Evolutionary conservation across 1,139 yeast genomes (phyloP), one percentile per base, ranked within the genome.

Genomic region (Yueomyces sp.): DNA sequence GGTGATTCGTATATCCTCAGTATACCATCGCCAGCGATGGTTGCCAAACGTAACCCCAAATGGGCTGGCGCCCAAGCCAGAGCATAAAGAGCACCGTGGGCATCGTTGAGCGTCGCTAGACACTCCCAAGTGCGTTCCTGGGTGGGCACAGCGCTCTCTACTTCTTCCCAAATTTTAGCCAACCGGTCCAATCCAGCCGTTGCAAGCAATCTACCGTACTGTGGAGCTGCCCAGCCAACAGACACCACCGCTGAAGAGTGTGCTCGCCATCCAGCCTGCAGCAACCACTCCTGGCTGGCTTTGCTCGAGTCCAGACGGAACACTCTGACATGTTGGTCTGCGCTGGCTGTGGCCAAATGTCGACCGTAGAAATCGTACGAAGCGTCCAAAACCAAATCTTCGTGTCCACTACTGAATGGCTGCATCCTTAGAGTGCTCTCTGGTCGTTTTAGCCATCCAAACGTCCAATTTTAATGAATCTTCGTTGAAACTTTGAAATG

Each of bases 201-300:
- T 0, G 96, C 95, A 31, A 91, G 64, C 4, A 91, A 69, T 55
- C 85, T 84, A 4, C 95, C 93, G 60, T 78, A 87, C 60, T 87
- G 94, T 1, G 98, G 98, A 44, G 85, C 82, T 0, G 97, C 96
- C 95, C 96, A 91, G 42, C 79, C 77, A 4, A 91, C 69, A 51
- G 81, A 77, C 39, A 85, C 82, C 31, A 91, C 75, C 50, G 89
- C 78, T 5, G 95, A 81, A 54, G 91, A 96, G 59, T 91, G 98
- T 1, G 97, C 97, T 53, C 83, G 83, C 94, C 96, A 89, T 49
- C 83, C 79, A 62, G 87, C 96, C 52, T 80, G 78, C 44, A 82
- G 64, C 12, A 75, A 75, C 96, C 96, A 89, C 31, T 77, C 73
- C 34, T 67, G 68, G 19, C n/a, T 33, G 8, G n/a, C 35, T 8